A percentile compares a stretch with the other conserved stretches of the same genome.
Evolutionary conservation across 805 yeast genomes (phyloP).

Genomic region (Candida cerambycidarum): DNA sequence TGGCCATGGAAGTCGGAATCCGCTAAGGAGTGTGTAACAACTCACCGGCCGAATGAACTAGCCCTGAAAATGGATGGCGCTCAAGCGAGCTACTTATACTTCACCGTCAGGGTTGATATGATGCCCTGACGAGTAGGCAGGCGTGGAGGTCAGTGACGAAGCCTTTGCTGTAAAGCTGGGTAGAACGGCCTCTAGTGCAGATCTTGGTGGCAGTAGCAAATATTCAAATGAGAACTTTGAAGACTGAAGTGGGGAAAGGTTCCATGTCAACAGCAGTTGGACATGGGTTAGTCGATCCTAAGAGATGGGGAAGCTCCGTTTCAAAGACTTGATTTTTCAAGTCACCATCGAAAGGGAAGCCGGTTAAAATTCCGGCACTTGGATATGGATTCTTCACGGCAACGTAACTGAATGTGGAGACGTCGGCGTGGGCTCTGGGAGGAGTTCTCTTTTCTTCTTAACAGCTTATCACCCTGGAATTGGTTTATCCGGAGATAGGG

Average conservation of each 20-base stretch:
- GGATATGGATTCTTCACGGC: conserved; percentile 43
- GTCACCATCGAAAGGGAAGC: conserved; percentile 44
- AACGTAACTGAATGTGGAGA: conserved; percentile 44
- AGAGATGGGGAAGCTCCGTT: conserved; percentile 42
- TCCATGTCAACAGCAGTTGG: conserved; percentile 44
- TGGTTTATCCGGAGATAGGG: conserved; percentile 43
- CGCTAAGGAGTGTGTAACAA: conserved; percentile 54
- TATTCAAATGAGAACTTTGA: conserved; percentile 35
- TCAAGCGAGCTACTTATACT: conserved; percentile 42
- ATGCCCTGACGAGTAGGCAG: conserved; percentile 43
- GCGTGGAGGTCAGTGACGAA: conserved; percentile 43
- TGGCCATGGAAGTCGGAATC: conserved; percentile 53
- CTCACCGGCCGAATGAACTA: conserved; percentile 54
- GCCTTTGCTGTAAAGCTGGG: conserved; percentile 42
- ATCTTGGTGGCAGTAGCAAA: conserved; percentile 44
- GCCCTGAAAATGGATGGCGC: conserved; percentile 42
- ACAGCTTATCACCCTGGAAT: conserved; percentile 43
- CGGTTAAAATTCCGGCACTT: conserved; percentile 45
- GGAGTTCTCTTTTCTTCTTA: conserved; percentile 44
- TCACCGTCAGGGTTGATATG: conserved; percentile 37
- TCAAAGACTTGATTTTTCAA: conserved; percentile 34
- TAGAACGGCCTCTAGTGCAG: conserved; percentile 40
- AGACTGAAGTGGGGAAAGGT: conserved; percentile 45
- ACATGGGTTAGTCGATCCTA: conserved; percentile 45
- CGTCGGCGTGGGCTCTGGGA: conserved; percentile 45